A percentile compares a stretch with the other conserved stretches of the same genome.
Evolutionary conservation across 371 early-diverging fungal genomes (phyloP).

Genomic region (Zopfochytrium polystomum): DNA sequence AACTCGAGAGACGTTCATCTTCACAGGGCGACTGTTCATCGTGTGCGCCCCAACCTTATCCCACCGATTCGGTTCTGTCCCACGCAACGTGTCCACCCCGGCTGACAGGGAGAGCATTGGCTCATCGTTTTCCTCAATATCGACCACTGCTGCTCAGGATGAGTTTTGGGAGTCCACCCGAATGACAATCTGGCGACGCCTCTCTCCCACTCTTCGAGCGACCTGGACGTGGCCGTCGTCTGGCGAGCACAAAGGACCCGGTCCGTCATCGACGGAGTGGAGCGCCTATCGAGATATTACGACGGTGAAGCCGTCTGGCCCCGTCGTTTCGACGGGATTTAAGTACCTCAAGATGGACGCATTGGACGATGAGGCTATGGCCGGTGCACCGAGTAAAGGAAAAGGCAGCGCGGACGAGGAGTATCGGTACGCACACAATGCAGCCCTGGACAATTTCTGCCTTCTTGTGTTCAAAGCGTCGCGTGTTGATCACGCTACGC

Average conservation of each 20-base stretch:
- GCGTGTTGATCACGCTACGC: conserved; percentile 58
- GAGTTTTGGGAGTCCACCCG: conserved; percentile 74
- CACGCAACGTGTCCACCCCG: conserved; percentile 20
- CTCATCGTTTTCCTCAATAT: too few species aligned
- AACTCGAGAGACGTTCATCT: conserved; percentile 62
- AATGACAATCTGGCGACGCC: conserved; percentile 54
- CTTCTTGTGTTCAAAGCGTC: conserved; percentile 64
- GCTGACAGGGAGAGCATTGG: too few species aligned
- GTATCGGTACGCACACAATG: conserved; percentile 51
- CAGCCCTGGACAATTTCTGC: conserved; percentile 73
- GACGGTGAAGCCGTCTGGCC: too few species aligned
- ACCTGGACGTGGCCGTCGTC: conserved; percentile 70
- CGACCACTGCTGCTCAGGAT: conserved; percentile 42
- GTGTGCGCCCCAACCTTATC: conserved; percentile 70
- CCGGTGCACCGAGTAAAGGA: neutral
- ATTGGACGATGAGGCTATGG: conserved; percentile 24
- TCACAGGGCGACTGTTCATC: conserved; percentile 70
- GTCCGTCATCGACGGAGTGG: neutral
- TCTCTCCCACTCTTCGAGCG: conserved; percentile 49
- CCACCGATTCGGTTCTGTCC: conserved; percentile 56
- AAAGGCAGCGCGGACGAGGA: conserved; percentile 19
- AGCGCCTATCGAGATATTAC: conserved; percentile 16
- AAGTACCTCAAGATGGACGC: conserved; percentile 56
- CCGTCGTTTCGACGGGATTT: too few species aligned
- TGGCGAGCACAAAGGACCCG: conserved; percentile 44